Base-by-base conservation (phyloP, 2,329 filamentous ascomycete species). In the Clonostachys sp. region DNA sequence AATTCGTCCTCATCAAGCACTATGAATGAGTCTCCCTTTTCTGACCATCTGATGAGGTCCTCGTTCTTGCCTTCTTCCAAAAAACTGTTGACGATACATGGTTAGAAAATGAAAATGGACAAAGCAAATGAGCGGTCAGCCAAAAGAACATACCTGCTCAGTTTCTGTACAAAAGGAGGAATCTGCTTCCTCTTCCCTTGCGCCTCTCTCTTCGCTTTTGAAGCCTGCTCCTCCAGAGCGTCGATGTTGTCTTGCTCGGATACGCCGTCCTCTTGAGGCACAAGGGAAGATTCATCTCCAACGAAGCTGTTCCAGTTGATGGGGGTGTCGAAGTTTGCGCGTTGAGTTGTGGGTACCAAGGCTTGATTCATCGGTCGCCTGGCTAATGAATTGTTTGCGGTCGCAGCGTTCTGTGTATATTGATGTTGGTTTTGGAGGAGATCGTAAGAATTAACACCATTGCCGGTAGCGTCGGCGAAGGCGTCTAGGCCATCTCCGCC, bases 1-100 rank as follows among this genome's bases (percentile, higher is more conserved):
- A 99, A 99, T 69, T 96, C 92, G 61, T 99, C 94, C 68, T 99
- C 94, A 60, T 99, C 92, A 9, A 97, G 72, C 5, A 99, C 92
- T 48, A 97, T 88, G 68, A 99, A 99, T 1, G 92, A 96, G 61
- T 95, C 91, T 33, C 94, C 94, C 60, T 92, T 90, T 58, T 95
- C 89, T 1, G 94, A 96, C 94, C 94, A 99, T 57, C 92, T 84
- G 61, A 99, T 99, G 44, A 97, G 75, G 34, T 96, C 90, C 4
- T 91, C 92, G 61, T 97, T 96, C 62, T 92, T 92, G 38, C 86
- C 85, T 60, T 95, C 87, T 59, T 99, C 91, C 13, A 99, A 78
- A 61, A 97, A 99, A 64, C 94, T 97, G 42, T 30, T 10, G 24
- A 30, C 24, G 9, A 7, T 6, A 17, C 13, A 24, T 42, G 10